phyloP scores from a whole-genome alignment of 2,329 filamentous ascomycete genomes.

The Fusarium mexicanum region DNA sequence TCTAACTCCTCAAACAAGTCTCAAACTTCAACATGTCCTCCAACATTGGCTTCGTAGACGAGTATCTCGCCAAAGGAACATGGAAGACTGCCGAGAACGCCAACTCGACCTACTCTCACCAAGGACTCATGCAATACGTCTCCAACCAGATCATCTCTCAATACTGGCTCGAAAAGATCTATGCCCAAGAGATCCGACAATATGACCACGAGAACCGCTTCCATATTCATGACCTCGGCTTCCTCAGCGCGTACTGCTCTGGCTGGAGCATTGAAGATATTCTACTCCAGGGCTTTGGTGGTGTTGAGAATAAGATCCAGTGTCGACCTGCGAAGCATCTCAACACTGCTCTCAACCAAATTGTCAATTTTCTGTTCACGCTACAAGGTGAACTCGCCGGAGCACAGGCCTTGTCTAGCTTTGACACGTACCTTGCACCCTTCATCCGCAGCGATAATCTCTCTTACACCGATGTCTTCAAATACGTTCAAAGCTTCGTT shows the following conservation, averaged over 20 bases:
- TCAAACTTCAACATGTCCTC: slow-evolving; percentile 7
- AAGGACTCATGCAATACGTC: slow-evolving; percentile 40
- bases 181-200: slow-evolving; percentile 31
- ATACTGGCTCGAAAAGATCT: slow-evolving; percentile 40
- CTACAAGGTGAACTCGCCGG: slow-evolving; percentile 39
- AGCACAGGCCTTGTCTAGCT: slow-evolving; percentile 34
- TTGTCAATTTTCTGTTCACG: slow-evolving; percentile 41
- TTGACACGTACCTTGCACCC: slow-evolving; percentile 38
- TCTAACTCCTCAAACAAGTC: no score
- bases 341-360: slow-evolving; percentile 40
- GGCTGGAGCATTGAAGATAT: slow-evolving; percentile 41
- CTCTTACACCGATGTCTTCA: slow-evolving; percentile 36
- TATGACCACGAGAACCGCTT: slow-evolving; percentile 35
- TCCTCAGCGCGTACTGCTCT: slow-evolving; percentile 39
- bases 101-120: slow-evolving; percentile 41
- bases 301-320: slow-evolving; percentile 40
- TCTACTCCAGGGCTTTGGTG: slow-evolving; percentile 37
- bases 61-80: slow-evolving; percentile 35
- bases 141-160: slow-evolving; percentile 39
- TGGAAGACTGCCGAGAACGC: slow-evolving; percentile 40
- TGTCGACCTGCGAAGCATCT: slow-evolving; percentile 38
- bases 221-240: slow-evolving; percentile 40
- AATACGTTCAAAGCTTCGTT: slow-evolving; percentile 39
- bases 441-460: slow-evolving; percentile 36
- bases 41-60: slow-evolving; percentile 31